Percentiles rank a stretch among this genome's conserved stretches.
These are phyloP conservation scores for Nicotiana noctiflora DNA, from an alignment of 257 asterid genomes.

Conservation along the genomic window DNA sequence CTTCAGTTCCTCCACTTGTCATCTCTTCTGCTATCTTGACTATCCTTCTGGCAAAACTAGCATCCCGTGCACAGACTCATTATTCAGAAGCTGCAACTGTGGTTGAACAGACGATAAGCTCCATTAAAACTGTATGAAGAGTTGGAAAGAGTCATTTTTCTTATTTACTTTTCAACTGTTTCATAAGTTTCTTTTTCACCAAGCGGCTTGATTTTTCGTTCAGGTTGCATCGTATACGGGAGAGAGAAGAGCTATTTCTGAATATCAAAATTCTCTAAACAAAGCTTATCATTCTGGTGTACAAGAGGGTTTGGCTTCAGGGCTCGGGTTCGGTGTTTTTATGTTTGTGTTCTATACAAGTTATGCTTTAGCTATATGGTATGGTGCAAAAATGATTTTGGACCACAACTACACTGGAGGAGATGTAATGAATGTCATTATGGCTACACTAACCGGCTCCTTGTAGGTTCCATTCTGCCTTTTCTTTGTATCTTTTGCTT, in stretches of 20 bases:
- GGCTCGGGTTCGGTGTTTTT: constrained; percentile 61
- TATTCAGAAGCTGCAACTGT: constrained; percentile 66
- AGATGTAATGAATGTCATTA: constrained; percentile 50
- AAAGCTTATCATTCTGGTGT: constrained; percentile 63
- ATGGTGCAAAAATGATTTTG: constrained; percentile 53
- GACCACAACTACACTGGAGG: constrained; percentile 58
- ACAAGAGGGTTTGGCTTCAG: constrained; percentile 57
- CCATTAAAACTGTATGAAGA: constrained; percentile 63
- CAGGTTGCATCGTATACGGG: constrained; percentile 79
- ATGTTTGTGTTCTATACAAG: constrained; percentile 58
- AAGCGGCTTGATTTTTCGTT: not conserved
- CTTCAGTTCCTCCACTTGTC: constrained; percentile 74
- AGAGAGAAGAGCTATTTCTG: constrained; percentile 54
- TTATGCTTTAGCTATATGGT: constrained; percentile 80
- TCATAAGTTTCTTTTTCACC: not conserved
- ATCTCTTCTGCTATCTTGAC: constrained; percentile 62
- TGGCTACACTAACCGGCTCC: constrained; percentile 58
- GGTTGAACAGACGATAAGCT: constrained; percentile 74
- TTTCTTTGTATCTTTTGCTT: not conserved
- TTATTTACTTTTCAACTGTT: not conserved
- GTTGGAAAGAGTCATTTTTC: not conserved
- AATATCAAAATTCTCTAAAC: constrained; percentile 44
- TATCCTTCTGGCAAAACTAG: constrained; percentile 51
- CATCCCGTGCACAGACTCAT: constrained; percentile 65
- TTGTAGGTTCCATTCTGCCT: constrained; percentile 38